Evolutionary conservation across 1,139 yeast species (phyloP).

Genomic region (Suhomyces ambrosiae): DNA sequence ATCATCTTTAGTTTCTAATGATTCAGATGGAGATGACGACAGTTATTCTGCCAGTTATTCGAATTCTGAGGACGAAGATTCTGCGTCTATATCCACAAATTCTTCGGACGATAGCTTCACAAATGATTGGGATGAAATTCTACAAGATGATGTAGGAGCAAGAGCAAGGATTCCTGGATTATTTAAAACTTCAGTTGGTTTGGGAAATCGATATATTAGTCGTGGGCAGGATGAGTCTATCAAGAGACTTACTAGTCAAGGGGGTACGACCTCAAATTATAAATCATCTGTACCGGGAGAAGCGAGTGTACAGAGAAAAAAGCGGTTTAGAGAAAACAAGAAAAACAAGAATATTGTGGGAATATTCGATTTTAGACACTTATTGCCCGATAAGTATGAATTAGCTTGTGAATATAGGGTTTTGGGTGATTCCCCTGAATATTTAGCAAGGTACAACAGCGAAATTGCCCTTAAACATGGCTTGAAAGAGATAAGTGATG

Average conservation of each 20-base stretch:
- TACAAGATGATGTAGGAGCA: constrained; percentile 48
- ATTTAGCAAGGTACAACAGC: constrained; percentile 68
- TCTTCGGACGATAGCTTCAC: constrained; percentile 52
- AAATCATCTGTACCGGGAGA: constrained; percentile 29
- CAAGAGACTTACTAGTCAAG: constrained; percentile 31
- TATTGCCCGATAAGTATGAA: constrained; percentile 77
- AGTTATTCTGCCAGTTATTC: constrained; percentile 7
- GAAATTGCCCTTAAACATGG: constrained; percentile 71
- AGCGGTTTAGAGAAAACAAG: constrained; percentile 18
- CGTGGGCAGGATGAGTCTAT: constrained; percentile 23
- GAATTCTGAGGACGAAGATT: constrained; percentile 6
- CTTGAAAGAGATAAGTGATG: constrained; percentile 63
- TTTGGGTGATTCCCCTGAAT: constrained; percentile 65
- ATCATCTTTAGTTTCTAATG: constrained; percentile 12
- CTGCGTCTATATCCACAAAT: constrained; percentile 19
- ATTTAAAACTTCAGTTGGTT: constrained; percentile 43
- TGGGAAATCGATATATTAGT: constrained; percentile 35
- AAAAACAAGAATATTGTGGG: constrained; percentile 56
- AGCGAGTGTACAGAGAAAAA: constrained; percentile 15
- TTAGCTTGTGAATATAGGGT: constrained; percentile 77
- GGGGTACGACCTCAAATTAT: constrained; percentile 30
- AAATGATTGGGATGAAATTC: constrained; percentile 53
- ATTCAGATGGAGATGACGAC: constrained; percentile 17
- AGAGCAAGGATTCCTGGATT: constrained; percentile 49
- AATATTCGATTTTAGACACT: constrained; percentile 64